phyloP scores from a whole-genome alignment of 2,329 filamentous ascomycete species.

The Hypoxylon sp. region DNA sequence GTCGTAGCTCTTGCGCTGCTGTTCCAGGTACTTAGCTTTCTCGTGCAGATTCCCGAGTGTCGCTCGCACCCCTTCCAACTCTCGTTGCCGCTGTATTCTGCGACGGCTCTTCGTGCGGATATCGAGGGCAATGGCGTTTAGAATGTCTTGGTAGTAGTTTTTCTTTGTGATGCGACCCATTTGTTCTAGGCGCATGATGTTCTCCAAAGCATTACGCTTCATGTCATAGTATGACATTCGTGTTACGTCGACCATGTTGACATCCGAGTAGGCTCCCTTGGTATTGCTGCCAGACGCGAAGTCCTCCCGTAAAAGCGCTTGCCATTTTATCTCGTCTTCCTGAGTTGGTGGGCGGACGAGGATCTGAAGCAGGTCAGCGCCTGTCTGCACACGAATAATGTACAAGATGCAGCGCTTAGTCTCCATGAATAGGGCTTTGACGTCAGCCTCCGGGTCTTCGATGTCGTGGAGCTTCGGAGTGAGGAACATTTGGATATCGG shows the following conservation, averaged over 20 bases:
- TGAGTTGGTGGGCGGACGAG: slow-evolving; percentile 87
- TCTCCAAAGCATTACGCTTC: slow-evolving; percentile 93
- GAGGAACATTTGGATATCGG: slow-evolving; percentile 90
- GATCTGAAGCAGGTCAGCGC: slow-evolving; percentile 92
- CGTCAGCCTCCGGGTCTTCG: slow-evolving; percentile 91
- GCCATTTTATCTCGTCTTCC: slow-evolving; percentile 93
- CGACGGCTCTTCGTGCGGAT: slow-evolving; percentile 97
- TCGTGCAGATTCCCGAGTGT: slow-evolving; percentile 82
- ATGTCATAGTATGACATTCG: slow-evolving; percentile 91
- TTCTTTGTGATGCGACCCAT: slow-evolving; percentile 87
- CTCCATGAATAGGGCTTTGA: slow-evolving; percentile 96
- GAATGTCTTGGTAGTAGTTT: slow-evolving; percentile 96
- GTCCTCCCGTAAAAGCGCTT: slow-evolving; percentile 83
- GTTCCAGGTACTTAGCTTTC: slow-evolving; percentile 92
- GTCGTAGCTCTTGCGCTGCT: slow-evolving; percentile 97
- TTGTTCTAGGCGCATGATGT: slow-evolving; percentile 89
- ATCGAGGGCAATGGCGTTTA: slow-evolving; percentile 96
- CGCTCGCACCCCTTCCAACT: slow-evolving; percentile 84
- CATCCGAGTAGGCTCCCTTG: slow-evolving; percentile 89
- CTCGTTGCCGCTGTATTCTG: slow-evolving; percentile 89
- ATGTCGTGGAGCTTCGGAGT: slow-evolving; percentile 90
- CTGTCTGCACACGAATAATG: slow-evolving; percentile 96
- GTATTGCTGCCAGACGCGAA: slow-evolving; percentile 75
- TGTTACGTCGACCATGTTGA: slow-evolving; percentile 89
- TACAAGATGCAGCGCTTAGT: slow-evolving; percentile 97